Percentiles rank a stretch among this genome's conserved stretches.
Evolutionary conservation across 768 basidiomycete species (phyloP).

Genomic region (Mycena metata): DNA sequence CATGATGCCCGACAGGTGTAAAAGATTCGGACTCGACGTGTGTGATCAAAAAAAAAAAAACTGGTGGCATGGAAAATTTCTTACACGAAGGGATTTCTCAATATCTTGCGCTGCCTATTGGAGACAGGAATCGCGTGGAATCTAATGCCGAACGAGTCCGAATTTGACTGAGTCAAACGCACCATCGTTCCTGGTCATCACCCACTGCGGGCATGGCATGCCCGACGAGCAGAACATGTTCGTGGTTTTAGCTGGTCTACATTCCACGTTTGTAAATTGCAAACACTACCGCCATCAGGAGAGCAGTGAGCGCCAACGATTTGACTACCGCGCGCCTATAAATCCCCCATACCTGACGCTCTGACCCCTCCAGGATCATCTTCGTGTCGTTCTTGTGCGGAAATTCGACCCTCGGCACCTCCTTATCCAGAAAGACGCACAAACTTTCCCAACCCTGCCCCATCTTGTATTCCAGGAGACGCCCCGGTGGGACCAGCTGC

Average conservation of each 20-base stretch:
- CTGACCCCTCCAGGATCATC: constrained; percentile 32
- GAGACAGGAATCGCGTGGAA: too few species aligned
- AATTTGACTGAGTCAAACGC: too few species aligned
- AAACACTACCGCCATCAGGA: background rate
- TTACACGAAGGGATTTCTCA: too few species aligned
- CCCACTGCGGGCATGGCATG: too few species aligned
- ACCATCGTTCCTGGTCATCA: too few species aligned
- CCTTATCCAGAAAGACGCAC: constrained; percentile 32
- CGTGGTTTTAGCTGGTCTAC: background rate
- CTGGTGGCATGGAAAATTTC: too few species aligned
- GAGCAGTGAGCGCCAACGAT: background rate
- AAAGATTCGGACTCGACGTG: too few species aligned
- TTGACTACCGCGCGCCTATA: constrained; percentile 19
- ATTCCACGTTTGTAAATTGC: background rate
- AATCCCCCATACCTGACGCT: constrained; percentile 21
- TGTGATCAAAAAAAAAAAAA: too few species aligned
- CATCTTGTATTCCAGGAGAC: constrained; percentile 28
- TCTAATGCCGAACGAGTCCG: too few species aligned
- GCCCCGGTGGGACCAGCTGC: background rate
- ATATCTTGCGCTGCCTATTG: too few species aligned
- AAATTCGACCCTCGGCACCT: constrained; percentile 16
- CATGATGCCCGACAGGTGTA: too few species aligned
- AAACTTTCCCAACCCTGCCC: constrained; percentile 25
- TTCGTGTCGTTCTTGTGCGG: constrained; percentile 33
- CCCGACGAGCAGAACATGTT: too few species aligned